Conservation (phyloP, 2,329 filamentous ascomycete species). For the Cladorrhinum sp. region DNA sequence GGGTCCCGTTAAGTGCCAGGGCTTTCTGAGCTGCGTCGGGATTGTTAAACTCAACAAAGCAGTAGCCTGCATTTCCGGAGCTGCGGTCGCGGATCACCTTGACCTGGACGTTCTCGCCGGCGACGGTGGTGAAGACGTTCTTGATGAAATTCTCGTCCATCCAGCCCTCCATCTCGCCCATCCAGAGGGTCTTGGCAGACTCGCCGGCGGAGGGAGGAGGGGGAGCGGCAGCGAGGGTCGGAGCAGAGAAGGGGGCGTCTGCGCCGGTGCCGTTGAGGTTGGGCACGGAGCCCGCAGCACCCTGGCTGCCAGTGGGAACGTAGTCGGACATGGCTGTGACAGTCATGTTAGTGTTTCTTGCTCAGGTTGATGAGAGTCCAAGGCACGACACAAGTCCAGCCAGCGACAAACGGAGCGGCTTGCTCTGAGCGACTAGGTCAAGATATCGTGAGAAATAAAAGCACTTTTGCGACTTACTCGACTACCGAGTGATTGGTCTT, state of each 20-base stretch:
- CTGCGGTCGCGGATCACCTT: constrained; percentile 99
- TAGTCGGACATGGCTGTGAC: constrained; percentile 27
- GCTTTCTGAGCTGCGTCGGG: constrained; percentile 88
- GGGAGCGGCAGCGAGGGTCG: constrained; percentile 23
- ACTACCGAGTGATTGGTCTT: neutral
- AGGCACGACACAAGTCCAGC: too few relatives aligned
- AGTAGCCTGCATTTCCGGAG: constrained; percentile 98
- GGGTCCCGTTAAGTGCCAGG: constrained; percentile 79
- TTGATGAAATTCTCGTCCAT: constrained; percentile 99
- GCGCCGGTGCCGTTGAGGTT: constrained; percentile 32
- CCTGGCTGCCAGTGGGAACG: constrained; percentile 19
- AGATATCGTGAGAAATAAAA: neutral
- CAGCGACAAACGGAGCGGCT: neutral
- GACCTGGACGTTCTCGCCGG: constrained; percentile 93
- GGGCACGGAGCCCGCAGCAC: constrained; percentile 20
- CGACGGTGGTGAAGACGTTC: constrained; percentile 81
- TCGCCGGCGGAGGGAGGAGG: constrained; percentile 36
- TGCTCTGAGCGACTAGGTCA: neutral
- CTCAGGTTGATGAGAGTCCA: neutral
- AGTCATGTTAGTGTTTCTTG: neutral
- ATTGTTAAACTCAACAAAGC: constrained; percentile 89
- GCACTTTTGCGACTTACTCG: neutral
- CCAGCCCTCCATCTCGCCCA: constrained; percentile 98
- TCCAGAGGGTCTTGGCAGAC: constrained; percentile 64
- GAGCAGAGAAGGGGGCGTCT: constrained; percentile 10